Conservation (phyloP, 352 stramenopile genomes). For the Thraustochytrium sp. region DNA sequence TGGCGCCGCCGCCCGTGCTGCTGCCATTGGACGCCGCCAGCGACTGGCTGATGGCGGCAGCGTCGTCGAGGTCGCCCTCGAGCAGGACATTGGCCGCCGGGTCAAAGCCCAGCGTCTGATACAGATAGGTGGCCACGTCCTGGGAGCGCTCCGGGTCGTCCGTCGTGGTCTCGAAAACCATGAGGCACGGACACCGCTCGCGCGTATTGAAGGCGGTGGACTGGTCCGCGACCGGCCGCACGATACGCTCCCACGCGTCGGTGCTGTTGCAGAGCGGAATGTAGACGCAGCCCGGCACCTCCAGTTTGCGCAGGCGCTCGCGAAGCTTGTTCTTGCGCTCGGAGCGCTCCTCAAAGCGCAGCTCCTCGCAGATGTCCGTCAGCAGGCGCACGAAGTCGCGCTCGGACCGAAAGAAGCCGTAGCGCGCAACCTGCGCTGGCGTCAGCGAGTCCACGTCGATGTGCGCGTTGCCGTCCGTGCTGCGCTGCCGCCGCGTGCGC, state of each 20-base stretch:
- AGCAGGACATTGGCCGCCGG: background rate
- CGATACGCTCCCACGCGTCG: conserved; percentile 61
- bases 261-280: conserved; percentile 69
- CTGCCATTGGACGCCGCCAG: too few species aligned
- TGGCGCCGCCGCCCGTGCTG: background rate
- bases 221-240: conserved; percentile 56
- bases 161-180: conserved; percentile 52
- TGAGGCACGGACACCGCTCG: conserved; percentile 50
- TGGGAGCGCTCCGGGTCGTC: conserved; percentile 43
- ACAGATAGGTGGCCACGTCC: conserved; percentile 55
- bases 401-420: conserved; percentile 73
- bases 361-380: conserved; percentile 56
- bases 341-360: conserved; percentile 64
- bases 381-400: conserved; percentile 54
- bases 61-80: background rate
- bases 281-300: conserved; percentile 65
- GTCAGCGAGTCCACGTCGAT: conserved; percentile 2
- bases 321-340: conserved; percentile 51
- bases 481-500: too few species aligned
- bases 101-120: conserved; percentile 44
- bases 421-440: conserved; percentile 52
- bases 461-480: background rate
- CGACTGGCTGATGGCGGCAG: background rate
- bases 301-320: conserved; percentile 54
- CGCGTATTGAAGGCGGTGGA: conserved; percentile 54